These are phyloP conservation scores for Phytopythium litorale DNA, from an alignment of 352 stramenopile genomes.

Conservation along the genomic window DNA sequence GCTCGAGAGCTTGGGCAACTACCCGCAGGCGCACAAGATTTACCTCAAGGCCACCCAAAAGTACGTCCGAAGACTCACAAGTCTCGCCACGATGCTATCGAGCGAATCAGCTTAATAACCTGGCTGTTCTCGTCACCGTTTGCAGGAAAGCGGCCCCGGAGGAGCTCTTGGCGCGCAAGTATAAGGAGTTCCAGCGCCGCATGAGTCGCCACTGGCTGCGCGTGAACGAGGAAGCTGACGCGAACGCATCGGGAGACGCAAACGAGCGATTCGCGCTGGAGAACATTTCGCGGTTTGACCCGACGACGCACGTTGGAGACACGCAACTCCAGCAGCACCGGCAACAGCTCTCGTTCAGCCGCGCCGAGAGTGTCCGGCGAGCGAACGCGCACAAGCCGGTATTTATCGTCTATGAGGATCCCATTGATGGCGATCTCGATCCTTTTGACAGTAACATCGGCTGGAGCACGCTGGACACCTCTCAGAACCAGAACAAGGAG, in stretches of 20 bases:
- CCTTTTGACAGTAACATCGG: constrained; percentile 51
- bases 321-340: constrained; percentile 54
- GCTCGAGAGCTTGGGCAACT: constrained; percentile 75
- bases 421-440: constrained; percentile 46
- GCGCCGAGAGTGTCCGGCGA: constrained; percentile 52
- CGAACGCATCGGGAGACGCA: constrained; percentile 28
- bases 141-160: constrained; percentile 65
- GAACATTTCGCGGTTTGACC: constrained; percentile 46
- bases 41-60: constrained; percentile 85
- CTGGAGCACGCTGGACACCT: constrained; percentile 64
- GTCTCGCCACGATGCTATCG: background rate
- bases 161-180: constrained; percentile 66
- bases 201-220: constrained; percentile 82
- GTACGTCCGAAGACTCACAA: constrained; percentile 29
- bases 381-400: constrained; percentile 75
- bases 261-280: constrained; percentile 58
- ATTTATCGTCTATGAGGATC: constrained; percentile 83
- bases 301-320: constrained; percentile 36
- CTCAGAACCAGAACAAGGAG: constrained; percentile 77
- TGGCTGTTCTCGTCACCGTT: background rate
- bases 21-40: constrained; percentile 81
- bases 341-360: constrained; percentile 54
- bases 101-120: background rate
- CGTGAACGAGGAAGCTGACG: constrained; percentile 43
- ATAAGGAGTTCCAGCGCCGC: constrained; percentile 79